phyloP scores from a whole-genome alignment of 2,329 filamentous ascomycete species.

The Aspergillus sclerotialis region DNA sequence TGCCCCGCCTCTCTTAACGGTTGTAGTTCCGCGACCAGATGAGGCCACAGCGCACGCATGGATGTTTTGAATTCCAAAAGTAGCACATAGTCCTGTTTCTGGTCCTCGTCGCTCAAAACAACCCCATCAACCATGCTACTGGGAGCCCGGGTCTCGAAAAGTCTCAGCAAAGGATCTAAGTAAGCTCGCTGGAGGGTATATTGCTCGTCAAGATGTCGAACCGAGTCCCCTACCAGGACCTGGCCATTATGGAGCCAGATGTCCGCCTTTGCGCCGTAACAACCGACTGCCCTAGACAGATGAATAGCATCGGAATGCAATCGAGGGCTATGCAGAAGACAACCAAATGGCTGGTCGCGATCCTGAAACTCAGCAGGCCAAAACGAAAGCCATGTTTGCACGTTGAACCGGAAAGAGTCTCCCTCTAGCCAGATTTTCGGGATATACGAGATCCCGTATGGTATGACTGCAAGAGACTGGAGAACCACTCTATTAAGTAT shows the following conservation, averaged over 20 bases:
- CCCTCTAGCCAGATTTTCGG: slow-evolving; percentile 3
- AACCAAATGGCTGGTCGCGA: slow-evolving; percentile 10
- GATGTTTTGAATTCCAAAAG: slow-evolving; percentile 17
- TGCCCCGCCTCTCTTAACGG: slow-evolving; percentile 13
- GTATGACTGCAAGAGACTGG: slow-evolving; percentile 14
- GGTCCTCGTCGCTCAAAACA: slow-evolving; percentile 5
- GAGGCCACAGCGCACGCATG: slow-evolving; percentile 9
- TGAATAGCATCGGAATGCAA: slow-evolving; percentile 13
- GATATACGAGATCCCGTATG: slow-evolving; percentile 11
- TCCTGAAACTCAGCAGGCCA: slow-evolving; percentile 8
- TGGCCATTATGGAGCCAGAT: slow-evolving; percentile 17
- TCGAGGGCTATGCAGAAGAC: slow-evolving; percentile 15
- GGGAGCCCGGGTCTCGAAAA: slow-evolving; percentile 9
- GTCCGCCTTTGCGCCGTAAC: slow-evolving; percentile 18
- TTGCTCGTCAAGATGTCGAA: slow-evolving; percentile 3
- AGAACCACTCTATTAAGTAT: slow-evolving; percentile 14
- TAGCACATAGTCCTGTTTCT: slow-evolving; percentile 13
- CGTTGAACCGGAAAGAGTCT: background rate
- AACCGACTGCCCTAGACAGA: slow-evolving; percentile 16
- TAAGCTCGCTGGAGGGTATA: slow-evolving; percentile 15
- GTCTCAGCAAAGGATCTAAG: slow-evolving; percentile 14
- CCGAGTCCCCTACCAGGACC: slow-evolving; percentile 15
- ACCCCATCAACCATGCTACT: background rate
- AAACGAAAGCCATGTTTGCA: slow-evolving; percentile 5
- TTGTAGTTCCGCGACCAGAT: slow-evolving; percentile 13